Conservation (phyloP, 2,329 filamentous ascomycete species). For the Phialocephala sp. region DNA sequence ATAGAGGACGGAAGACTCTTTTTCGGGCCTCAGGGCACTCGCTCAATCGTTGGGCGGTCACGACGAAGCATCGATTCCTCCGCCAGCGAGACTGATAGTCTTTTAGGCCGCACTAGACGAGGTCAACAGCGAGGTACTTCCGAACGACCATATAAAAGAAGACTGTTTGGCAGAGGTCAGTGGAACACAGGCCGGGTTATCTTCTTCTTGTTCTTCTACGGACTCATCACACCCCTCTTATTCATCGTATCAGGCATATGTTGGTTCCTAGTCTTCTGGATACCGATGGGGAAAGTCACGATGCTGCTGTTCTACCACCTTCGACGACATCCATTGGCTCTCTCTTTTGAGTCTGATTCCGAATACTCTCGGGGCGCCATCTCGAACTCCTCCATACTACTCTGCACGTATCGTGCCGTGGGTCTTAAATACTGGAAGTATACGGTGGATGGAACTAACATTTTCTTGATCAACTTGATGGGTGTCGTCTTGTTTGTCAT, state of each 20-base stretch:
- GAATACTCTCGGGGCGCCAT: slow-evolving; percentile 73
- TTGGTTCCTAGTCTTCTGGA: slow-evolving; percentile 97
- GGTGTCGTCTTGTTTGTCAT: slow-evolving; percentile 93
- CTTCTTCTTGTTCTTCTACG: slow-evolving; percentile 97
- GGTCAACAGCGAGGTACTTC: slow-evolving; percentile 48
- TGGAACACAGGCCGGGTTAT: slow-evolving; percentile 95
- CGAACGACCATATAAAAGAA: slow-evolving; percentile 67
- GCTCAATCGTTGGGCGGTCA: slow-evolving; percentile 84
- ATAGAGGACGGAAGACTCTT: slow-evolving; percentile 94
- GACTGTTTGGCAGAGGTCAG: slow-evolving; percentile 91
- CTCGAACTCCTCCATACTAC: slow-evolving; percentile 81
- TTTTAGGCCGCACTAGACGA: slow-evolving; percentile 73
- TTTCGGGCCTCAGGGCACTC: slow-evolving; percentile 78
- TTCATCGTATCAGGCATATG: slow-evolving; percentile 87
- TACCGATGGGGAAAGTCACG: slow-evolving; percentile 97
- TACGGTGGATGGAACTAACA: slow-evolving; percentile 96
- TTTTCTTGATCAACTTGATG: slow-evolving; percentile 98
- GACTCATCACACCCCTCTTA: slow-evolving; percentile 83
- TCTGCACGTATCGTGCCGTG: slow-evolving; percentile 96
- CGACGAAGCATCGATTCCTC: slow-evolving; percentile 87
- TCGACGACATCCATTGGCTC: slow-evolving; percentile 85
- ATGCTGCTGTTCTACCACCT: slow-evolving; percentile 89
- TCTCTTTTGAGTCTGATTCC: slow-evolving; percentile 90
- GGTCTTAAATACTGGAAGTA: slow-evolving; percentile 99
- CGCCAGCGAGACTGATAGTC: slow-evolving; percentile 84